Evolutionary conservation across 345 rosid species (phyloP).

Genomic region (Ailanthus altissimus): DNA sequence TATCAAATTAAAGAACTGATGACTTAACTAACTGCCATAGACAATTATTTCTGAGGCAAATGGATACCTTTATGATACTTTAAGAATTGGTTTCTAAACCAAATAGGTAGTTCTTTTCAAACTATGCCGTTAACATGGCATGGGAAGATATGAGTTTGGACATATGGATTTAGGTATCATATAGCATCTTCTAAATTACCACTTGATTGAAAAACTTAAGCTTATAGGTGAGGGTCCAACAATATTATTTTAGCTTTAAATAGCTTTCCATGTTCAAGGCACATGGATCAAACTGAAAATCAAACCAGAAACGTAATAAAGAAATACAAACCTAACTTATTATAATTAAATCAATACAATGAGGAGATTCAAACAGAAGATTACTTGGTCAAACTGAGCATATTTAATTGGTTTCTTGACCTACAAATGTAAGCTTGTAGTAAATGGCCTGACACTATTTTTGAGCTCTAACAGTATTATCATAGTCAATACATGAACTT

Average conservation of each 20-base stretch:
- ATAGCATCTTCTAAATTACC: not conserved
- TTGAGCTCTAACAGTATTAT: not conserved
- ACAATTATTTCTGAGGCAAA: not conserved
- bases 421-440: not conserved
- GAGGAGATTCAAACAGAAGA: not conserved
- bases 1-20: constrained; percentile 2
- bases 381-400: not conserved
- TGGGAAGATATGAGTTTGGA: not conserved
- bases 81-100: not conserved
- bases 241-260: not conserved
- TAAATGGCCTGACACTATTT: not conserved
- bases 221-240: not conserved
- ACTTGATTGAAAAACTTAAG: not conserved
- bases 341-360: not conserved
- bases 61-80: not conserved
- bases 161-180: not conserved
- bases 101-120: not conserved
- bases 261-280: not conserved
- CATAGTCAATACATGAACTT: not conserved
- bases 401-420: not conserved
- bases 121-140: not conserved
- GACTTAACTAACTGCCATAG: not conserved
- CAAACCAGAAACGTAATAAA: not conserved
- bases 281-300: not conserved
- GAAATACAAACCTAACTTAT: not conserved